Evolutionary conservation across 129 eudicot genomes (phyloP).

Genomic region (Flaveria brownii): DNA sequence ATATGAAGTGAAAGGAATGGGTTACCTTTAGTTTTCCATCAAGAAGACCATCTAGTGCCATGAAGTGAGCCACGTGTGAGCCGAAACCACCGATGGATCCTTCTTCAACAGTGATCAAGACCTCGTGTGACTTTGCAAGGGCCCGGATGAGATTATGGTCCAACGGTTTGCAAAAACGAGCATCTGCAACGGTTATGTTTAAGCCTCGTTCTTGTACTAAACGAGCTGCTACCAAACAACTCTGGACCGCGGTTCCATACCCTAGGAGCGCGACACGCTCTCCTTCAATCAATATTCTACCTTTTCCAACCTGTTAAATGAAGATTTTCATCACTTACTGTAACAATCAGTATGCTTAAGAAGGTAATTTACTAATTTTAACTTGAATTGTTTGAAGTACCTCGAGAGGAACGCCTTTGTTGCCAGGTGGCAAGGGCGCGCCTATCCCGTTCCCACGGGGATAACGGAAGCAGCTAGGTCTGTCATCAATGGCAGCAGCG

Average conservation of each 20-base stretch:
- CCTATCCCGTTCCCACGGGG: constrained; percentile 97
- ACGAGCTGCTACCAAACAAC: constrained; percentile 76
- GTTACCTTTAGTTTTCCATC: constrained; percentile 79
- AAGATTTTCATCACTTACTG: not conserved
- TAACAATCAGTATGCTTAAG: not conserved
- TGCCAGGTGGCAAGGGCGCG: constrained; percentile 73
- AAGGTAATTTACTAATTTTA: not conserved
- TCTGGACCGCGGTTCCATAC: constrained; percentile 84
- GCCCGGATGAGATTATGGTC: constrained; percentile 60
- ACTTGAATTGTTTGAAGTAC: constrained; percentile 11
- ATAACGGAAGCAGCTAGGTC: constrained; percentile 92
- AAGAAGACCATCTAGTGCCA: constrained; percentile 89
- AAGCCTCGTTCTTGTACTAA: constrained; percentile 58
- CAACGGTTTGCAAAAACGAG: constrained; percentile 93
- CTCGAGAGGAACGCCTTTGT: constrained; percentile 95
- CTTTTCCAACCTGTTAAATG: constrained; percentile 68
- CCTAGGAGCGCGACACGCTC: constrained; percentile 88
- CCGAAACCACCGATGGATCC: constrained; percentile 96
- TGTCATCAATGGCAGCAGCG: constrained; percentile 88
- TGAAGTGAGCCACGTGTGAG: constrained; percentile 84
- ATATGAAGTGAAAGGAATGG: not conserved
- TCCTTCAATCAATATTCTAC: constrained; percentile 80
- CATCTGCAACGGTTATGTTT: constrained; percentile 86
- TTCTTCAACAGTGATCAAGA: constrained; percentile 91
- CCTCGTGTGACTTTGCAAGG: constrained; percentile 79